These are phyloP conservation scores for Mortierella alpina DNA, from an alignment of 192 early-diverging fungal species.

Conservation along the genomic window DNA sequence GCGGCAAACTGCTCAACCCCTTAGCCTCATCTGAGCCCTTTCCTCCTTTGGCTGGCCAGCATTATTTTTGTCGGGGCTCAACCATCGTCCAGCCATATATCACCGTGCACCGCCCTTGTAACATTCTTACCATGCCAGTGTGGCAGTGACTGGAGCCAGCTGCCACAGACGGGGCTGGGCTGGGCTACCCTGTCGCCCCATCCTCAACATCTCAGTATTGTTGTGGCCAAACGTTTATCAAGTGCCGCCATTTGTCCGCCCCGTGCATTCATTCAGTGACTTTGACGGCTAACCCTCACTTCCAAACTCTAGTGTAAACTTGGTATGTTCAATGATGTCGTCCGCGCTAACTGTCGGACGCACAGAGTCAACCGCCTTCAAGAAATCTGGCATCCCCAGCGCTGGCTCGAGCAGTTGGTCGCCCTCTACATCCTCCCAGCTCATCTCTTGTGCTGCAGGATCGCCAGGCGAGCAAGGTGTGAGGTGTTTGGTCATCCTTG, in stretches of 20 bases:
- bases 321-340: slow-evolving; percentile 85
- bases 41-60: not conserved
- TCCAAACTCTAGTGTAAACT: slow-evolving; percentile 91
- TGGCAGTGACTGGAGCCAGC: too few relatives aligned
- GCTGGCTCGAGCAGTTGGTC: slow-evolving; percentile 93
- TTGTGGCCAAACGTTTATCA: too few relatives aligned
- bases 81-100: too few relatives aligned
- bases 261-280: not conserved
- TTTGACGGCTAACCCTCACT: slow-evolving; percentile 43
- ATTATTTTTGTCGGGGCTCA: too few relatives aligned
- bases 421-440: slow-evolving; percentile 86
- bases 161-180: too few relatives aligned
- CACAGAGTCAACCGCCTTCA: slow-evolving; percentile 79
- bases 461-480: slow-evolving; percentile 98
- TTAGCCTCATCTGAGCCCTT: not conserved
- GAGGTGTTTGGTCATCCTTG: slow-evolving; percentile 66
- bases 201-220: too few relatives aligned
- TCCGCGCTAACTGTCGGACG: slow-evolving; percentile 86
- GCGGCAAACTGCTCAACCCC: too few relatives aligned
- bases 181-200: too few relatives aligned
- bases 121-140: not conserved
- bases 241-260: too few relatives aligned
- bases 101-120: not conserved
- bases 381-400: slow-evolving; percentile 87
- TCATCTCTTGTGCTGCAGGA: slow-evolving; percentile 84